Base-by-base conservation (phyloP, 164 flowering plant genomes). In the Kingdonia uniflora region DNA sequence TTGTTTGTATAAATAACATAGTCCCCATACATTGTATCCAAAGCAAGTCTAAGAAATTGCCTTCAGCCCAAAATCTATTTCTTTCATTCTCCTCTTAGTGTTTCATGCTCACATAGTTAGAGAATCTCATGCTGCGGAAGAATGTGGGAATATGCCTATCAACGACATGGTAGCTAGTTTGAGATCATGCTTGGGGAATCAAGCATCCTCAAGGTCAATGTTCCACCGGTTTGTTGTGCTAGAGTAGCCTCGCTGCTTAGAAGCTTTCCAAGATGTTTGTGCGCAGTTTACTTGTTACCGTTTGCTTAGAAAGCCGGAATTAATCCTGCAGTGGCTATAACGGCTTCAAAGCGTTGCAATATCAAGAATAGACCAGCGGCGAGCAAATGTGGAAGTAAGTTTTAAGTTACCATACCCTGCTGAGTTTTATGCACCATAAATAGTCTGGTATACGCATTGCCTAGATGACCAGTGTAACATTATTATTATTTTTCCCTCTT, bases 301-400 rank as follows among this genome's bases (percentile, higher is more conserved):
- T 14, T 81, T 50, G 85, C 75, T 1, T 77, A 69, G 52, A 66
- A 76, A 50, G 85, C 80, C 0, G 83, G 80, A 8, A 76, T 84
- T 42, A 81, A 79, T 14, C 92, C 80, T 2, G 87, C 61, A 0
- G 68, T 71, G 19, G 87, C 80, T 8, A 78, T 81, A 17, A 63
- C 78, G 5, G 68, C 81, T 19, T 87, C 87, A 0, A 81, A 81
- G 62, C 61, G 92, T 14, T 84, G 87, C 73, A 79, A 79, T 69
- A 81, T 84, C 66, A 72, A 24, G 67, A 81, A 76, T 55, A 52
- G 85, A 43, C 81, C 77, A 0, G 76, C 52, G 25, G 87, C 85
- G 37, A 77, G 77, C 73, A 81, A 79, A 62, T 84, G 87, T 54
- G 87, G 92, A 70, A 59, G 92, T 84, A 71, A 71, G 78, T 22